Conservation (phyloP, 305 asterid species). For the Solanum hybrid region DNA sequence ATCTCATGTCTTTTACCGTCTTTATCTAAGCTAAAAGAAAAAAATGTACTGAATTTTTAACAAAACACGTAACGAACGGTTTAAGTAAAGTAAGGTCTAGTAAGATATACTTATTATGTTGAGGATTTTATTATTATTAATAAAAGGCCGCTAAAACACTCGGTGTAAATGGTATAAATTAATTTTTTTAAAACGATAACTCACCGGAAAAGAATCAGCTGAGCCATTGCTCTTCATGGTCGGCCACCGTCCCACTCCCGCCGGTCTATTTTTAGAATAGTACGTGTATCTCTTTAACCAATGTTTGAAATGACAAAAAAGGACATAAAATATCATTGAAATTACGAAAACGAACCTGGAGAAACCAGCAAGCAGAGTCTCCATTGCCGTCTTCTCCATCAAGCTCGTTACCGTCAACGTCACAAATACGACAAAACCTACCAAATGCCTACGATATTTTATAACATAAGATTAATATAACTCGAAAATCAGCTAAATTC, state of each 20-base stretch:
- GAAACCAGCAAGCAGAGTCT: constrained; percentile 24
- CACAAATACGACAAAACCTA: constrained; percentile 50
- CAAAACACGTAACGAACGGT: not conserved
- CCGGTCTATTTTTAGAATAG: constrained; percentile 11
- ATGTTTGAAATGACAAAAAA: not conserved
- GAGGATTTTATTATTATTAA: too few species aligned
- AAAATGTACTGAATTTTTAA: not conserved
- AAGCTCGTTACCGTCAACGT: constrained; percentile 50
- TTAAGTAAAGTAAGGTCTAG: too few species aligned
- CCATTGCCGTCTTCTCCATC: constrained; percentile 37
- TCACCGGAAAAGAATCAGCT: constrained; percentile 28
- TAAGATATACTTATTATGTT: too few species aligned
- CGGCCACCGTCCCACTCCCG: not conserved
- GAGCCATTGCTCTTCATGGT: constrained; percentile 28
- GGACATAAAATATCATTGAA: not conserved
- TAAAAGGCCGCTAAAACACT: too few species aligned
- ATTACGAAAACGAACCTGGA: constrained; percentile 21
- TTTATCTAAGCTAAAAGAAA: not conserved
- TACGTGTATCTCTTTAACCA: not conserved
- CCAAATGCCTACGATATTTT: constrained; percentile 43
- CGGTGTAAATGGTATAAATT: too few species aligned
- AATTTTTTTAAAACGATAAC: not conserved
- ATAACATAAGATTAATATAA: not conserved
- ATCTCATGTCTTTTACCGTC: not conserved
- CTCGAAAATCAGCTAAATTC: not conserved